Evolutionary conservation across 2,329 filamentous ascomycete genomes (phyloP).

Genomic region (Cytospora chrysosperma): DNA sequence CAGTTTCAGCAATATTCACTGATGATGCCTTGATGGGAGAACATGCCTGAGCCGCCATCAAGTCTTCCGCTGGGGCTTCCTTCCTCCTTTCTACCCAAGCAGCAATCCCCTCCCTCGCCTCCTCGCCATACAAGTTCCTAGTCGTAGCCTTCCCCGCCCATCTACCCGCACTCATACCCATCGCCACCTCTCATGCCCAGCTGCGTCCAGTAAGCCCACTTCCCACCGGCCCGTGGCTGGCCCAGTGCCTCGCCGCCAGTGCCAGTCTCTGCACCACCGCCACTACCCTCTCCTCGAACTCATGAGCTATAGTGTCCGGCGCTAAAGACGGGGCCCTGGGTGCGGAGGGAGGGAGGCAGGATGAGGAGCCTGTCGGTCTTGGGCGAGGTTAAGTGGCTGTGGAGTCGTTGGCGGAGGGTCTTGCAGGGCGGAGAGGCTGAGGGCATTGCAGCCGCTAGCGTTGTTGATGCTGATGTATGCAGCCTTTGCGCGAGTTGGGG

Average conservation of each 20-base stretch:
- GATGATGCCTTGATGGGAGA: no score
- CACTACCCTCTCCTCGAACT: conserved; percentile 30
- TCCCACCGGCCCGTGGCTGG: conserved; percentile 35
- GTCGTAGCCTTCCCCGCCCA: conserved; percentile 32
- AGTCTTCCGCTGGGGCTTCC: conserved; percentile 29
- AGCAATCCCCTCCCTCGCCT: conserved; percentile 33
- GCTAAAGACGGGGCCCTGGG: conserved; percentile 32
- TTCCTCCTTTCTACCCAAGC: conserved; percentile 31
- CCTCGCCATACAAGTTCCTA: conserved; percentile 31
- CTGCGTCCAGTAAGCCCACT: conserved; percentile 39
- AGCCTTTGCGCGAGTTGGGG: conserved; percentile 30
- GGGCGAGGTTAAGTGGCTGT: conserved; percentile 28
- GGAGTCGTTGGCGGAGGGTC: conserved; percentile 31
- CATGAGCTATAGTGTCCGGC: conserved; percentile 28
- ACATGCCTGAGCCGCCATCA: no score
- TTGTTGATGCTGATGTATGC: conserved; percentile 31
- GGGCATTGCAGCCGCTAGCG: conserved; percentile 29
- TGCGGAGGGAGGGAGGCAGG: conserved; percentile 35
- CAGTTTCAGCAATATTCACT: no score
- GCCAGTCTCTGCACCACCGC: conserved; percentile 29
- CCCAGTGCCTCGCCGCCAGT: conserved; percentile 22
- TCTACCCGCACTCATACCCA: neutral
- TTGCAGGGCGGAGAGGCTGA: conserved; percentile 28
- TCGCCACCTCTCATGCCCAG: conserved; percentile 14
- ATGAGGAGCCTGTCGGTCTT: conserved; percentile 26